Evolutionary conservation across 2,329 filamentous ascomycete species (phyloP).

Genomic region (Fusarium miscanthi): DNA sequence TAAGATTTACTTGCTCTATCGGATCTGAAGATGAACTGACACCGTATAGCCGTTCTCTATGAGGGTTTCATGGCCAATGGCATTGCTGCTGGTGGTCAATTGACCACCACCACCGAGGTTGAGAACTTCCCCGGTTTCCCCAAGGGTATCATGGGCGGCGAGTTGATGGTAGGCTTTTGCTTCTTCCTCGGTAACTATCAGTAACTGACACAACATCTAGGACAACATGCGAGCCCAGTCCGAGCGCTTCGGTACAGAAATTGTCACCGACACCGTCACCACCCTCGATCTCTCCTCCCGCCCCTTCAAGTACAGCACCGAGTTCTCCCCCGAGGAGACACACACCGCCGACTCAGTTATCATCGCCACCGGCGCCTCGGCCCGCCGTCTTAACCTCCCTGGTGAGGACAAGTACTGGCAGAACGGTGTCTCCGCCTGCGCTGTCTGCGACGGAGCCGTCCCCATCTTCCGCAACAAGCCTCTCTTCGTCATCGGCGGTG

Average conservation of each 20-base stretch:
- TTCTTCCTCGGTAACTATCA: not conserved
- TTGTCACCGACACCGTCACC: constrained; percentile 91
- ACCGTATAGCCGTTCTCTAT: constrained; percentile 79
- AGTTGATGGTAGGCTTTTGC: constrained; percentile 76
- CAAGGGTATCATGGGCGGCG: constrained; percentile 84
- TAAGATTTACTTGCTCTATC: constrained; percentile 51
- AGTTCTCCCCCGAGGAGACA: constrained; percentile 83
- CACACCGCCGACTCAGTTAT: constrained; percentile 94
- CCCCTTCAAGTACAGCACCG: constrained; percentile 94
- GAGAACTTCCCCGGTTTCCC: constrained; percentile 99
- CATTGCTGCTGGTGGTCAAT: constrained; percentile 93
- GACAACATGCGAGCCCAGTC: constrained; percentile 95
- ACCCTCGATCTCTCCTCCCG: constrained; percentile 85
- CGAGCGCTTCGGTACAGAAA: constrained; percentile 89
- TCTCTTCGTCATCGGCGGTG: constrained; percentile 93
- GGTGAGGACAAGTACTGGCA: constrained; percentile 99
- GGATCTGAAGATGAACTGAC: constrained; percentile 19
- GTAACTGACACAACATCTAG: constrained; percentile 49
- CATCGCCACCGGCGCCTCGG: constrained; percentile 94
- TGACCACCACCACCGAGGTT: constrained; percentile 97
- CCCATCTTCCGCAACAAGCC: constrained; percentile 98
- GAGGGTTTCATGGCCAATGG: constrained; percentile 98
- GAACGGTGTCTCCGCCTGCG: constrained; percentile 94
- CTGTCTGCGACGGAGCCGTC: constrained; percentile 95
- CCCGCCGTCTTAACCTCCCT: constrained; percentile 80